Percentiles rank a stretch among this genome's conserved stretches.
Evolutionary conservation across 2,329 filamentous ascomycete genomes (phyloP).

Genomic region (Venturia oleaginea): DNA sequence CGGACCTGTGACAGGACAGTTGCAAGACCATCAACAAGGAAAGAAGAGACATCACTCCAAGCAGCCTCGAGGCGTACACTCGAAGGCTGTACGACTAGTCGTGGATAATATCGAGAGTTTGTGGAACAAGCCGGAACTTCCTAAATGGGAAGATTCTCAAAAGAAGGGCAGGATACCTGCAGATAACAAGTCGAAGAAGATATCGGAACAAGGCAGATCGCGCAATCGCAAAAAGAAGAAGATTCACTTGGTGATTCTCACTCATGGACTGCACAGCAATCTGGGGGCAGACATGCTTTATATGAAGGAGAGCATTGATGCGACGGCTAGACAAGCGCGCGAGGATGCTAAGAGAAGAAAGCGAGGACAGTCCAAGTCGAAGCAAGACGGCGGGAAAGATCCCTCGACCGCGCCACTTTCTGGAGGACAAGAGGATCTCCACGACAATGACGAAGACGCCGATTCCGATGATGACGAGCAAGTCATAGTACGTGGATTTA

Average conservation of each 20-base stretch:
- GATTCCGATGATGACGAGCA: conserved; percentile 67
- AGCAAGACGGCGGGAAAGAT: conserved; percentile 8
- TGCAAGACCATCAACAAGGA: conserved; percentile 68
- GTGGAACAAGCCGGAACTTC: conserved; percentile 87
- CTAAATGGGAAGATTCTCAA: conserved; percentile 45
- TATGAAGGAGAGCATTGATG: conserved; percentile 94
- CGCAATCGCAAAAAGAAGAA: conserved; percentile 55
- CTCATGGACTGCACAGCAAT: conserved; percentile 93
- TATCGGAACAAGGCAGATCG: conserved; percentile 15
- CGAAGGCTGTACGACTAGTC: conserved; percentile 64
- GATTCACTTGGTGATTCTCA: conserved; percentile 83
- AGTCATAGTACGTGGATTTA: conserved; percentile 81
- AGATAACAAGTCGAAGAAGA: conserved; percentile 14
- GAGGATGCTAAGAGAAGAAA: conserved; percentile 52
- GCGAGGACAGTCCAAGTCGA: conserved; percentile 27
- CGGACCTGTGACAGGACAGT: conserved; percentile 48
- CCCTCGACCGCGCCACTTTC: conserved; percentile 38
- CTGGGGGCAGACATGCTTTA: conserved; percentile 94
- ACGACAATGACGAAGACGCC: conserved; percentile 30
- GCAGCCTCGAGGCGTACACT: conserved; percentile 68
- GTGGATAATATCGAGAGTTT: conserved; percentile 82
- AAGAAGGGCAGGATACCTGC: conserved; percentile 19
- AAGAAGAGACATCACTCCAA: conserved; percentile 47
- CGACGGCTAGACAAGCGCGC: conserved; percentile 64
- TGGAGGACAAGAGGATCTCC: conserved; percentile 41